Base-by-base conservation (phyloP, 257 asterid genomes). In the Petrea volubilis region DNA sequence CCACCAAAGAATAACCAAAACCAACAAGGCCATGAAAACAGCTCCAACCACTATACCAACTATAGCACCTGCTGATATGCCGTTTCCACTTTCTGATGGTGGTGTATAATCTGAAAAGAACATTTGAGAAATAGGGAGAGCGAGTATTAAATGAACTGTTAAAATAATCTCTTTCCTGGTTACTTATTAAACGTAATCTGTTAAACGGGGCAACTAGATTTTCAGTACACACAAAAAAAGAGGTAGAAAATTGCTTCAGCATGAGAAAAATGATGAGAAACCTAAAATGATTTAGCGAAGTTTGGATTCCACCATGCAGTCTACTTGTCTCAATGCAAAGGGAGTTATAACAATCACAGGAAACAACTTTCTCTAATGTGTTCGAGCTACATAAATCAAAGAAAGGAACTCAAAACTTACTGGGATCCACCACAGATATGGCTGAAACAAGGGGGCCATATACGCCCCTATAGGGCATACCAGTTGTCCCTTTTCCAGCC, bases 401-500 rank as follows among this genome's bases (percentile, higher is more conserved):
- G 13, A 33, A 36, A 11, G 67, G 43, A 38, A 28, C 72, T 51
- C 21, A 41, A 9, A 18, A 61, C 86, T 76, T 76, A 88, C 97
- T 41, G 12, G 92, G 74, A 78, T 77, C 73, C 4, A 89, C 73
- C 4, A 89, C 96, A 43, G 98, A 85, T 75, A 90, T 90, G 59
- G 97, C 98, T 33, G 98, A 93, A 74, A 93, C 79, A 18, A 93
- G 90, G 81, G 97, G 96, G 23, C 98, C 98, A 47, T 93, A 90
- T 40, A 87, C 89, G 56, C 97, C 97, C 80, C 84, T 81, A 40
- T 0, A 7, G 20, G 97, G 96, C 70, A 93, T 77, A 33, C 74
- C 87, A 61, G 3, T 77, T 31, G 98, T 90, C 75, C 98, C 98
- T 78, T 87, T 90, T 53, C 98, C 98, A 53, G 96, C 96, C 98